A percentile compares a stretch with the other conserved stretches of the same genome.
These are phyloP conservation scores for Perilla frutescens DNA, from an alignment of 257 asterid species.

Conservation along the genomic window DNA sequence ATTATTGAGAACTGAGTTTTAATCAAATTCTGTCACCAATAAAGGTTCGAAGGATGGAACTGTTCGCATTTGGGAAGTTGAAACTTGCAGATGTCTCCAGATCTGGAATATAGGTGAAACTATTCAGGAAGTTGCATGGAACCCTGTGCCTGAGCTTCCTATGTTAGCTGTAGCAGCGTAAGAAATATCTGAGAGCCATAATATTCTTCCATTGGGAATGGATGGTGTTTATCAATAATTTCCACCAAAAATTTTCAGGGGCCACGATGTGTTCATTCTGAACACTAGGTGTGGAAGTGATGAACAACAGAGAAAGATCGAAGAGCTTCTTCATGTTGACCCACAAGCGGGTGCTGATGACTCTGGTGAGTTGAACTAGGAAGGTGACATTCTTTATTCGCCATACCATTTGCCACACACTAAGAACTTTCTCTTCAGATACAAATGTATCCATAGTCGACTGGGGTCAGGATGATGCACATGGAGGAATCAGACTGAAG, in stretches of 20 bases:
- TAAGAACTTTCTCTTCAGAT: conserved; percentile 52
- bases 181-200: conserved; percentile 36
- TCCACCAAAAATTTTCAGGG: conserved; percentile 53
- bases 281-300: conserved; percentile 69
- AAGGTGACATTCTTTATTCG: not conserved
- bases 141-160: conserved; percentile 82
- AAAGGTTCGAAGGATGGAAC: conserved; percentile 95
- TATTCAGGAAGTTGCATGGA: conserved; percentile 81
- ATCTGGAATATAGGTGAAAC: conserved; percentile 85
- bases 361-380: conserved; percentile 58
- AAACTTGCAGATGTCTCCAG: conserved; percentile 87
- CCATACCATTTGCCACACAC: conserved; percentile 13
- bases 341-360: conserved; percentile 50
- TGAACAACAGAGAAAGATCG: conserved; percentile 65
- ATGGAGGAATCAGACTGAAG: conserved; percentile 82
- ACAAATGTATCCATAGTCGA: conserved; percentile 50
- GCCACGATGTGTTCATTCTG: conserved; percentile 72
- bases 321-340: conserved; percentile 70
- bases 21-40: conserved; percentile 27
- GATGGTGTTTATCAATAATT: conserved; percentile 31
- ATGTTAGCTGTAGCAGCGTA: conserved; percentile 85
- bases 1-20: conserved; percentile 18
- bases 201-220: conserved; percentile 25
- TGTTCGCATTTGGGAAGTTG: conserved; percentile 97
- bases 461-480: conserved; percentile 74